Conservation (phyloP, 2,329 filamentous ascomycete species). For the Sporothrix pallida region DNA sequence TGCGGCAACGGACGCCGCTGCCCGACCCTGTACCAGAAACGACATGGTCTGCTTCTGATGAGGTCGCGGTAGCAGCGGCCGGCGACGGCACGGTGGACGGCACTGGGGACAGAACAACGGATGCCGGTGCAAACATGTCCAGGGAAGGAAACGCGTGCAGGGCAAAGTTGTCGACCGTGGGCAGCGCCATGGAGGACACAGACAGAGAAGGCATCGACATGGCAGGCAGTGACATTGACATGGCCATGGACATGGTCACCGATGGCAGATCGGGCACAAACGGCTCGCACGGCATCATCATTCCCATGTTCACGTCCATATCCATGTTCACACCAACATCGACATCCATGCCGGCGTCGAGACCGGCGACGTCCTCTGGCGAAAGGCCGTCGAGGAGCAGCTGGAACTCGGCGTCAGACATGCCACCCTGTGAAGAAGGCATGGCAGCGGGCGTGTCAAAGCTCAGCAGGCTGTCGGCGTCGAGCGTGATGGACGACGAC, state of each 20-base stretch:
- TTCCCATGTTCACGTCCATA: too few relatives aligned
- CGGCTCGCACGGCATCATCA: slow-evolving; percentile 18
- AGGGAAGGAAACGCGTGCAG: slow-evolving; percentile 9
- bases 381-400: not conserved
- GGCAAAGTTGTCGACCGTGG: not conserved
- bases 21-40: not conserved
- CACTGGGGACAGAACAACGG: not conserved
- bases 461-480: slow-evolving; percentile 28
- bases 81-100: not conserved
- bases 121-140: not conserved
- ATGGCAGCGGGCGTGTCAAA: not conserved
- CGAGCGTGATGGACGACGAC: slow-evolving; percentile 6
- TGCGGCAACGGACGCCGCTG: not conserved
- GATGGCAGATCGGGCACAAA: slow-evolving; percentile 6
- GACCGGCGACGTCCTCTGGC: not conserved
- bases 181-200: not conserved
- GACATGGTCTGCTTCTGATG: not conserved
- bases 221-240: not conserved
- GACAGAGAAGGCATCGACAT: not conserved
- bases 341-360: too few relatives aligned
- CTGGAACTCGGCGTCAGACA: slow-evolving; percentile 28
- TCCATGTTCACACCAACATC: too few relatives aligned
- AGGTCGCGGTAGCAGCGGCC: not conserved
- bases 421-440: not conserved
- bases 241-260: not conserved